A percentile compares a stretch with the other conserved stretches of the same genome.
Conservation (phyloP, 2,329 filamentous ascomycete genomes). For the Dissoconium aciculare region DNA sequence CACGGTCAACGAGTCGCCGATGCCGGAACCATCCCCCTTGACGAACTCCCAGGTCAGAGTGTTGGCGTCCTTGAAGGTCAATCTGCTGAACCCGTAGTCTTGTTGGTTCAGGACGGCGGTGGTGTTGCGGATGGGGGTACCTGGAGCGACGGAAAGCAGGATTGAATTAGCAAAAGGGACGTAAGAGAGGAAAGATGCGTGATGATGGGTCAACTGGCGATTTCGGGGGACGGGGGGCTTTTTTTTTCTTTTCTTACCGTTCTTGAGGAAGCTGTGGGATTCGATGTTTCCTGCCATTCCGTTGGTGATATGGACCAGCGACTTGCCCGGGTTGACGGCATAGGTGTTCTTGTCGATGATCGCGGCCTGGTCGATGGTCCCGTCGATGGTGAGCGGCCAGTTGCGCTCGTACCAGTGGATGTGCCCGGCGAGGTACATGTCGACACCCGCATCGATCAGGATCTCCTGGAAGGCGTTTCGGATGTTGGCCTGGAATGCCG, state of each 20-base stretch:
- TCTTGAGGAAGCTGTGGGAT: conserved; percentile 30
- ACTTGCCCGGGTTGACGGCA: conserved; percentile 32
- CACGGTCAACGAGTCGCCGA: conserved; percentile 15
- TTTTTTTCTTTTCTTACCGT: no score
- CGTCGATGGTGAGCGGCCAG: conserved; percentile 25
- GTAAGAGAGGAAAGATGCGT: not conserved
- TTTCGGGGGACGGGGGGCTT: no score
- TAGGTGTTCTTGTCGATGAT: conserved; percentile 37
- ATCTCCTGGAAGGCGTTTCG: conserved; percentile 34
- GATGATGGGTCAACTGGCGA: no score
- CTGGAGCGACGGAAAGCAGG: not conserved
- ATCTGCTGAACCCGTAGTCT: conserved; percentile 37
- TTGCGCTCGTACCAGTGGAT: conserved; percentile 36
- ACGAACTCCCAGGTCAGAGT: conserved; percentile 34
- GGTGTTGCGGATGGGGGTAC: conserved; percentile 18
- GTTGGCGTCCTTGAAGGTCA: conserved; percentile 29
- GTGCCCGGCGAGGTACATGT: conserved; percentile 31
- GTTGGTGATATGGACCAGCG: conserved; percentile 38
- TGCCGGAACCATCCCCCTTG: conserved; percentile 22
- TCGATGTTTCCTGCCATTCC: conserved; percentile 42
- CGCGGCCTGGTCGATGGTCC: conserved; percentile 28
- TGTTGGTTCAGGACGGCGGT: conserved; percentile 32
- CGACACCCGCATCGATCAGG: conserved; percentile 32
- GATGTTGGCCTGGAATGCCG: conserved; percentile 31
- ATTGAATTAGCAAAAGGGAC: not conserved